These are phyloP conservation scores for Cylindrotheca fusiformis DNA, from an alignment of 108 stramenopile species.

Conservation along the genomic window DNA sequence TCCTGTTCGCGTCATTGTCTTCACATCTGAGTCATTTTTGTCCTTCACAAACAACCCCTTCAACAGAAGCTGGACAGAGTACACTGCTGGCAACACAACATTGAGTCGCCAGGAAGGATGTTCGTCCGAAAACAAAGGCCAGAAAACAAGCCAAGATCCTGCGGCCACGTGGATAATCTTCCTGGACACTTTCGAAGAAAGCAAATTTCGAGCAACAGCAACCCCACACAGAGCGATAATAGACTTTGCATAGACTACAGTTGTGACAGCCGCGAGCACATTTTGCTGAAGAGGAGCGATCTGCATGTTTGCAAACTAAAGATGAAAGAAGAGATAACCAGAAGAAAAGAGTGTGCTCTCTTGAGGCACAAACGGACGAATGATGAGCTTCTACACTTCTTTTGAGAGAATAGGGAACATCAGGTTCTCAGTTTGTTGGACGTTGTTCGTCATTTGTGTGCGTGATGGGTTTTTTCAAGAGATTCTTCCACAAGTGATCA, in stretches of 20 bases:
- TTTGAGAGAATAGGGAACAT: no score
- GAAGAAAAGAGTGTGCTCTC: no score
- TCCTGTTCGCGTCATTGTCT: constrained; percentile 49
- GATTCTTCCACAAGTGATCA: no score
- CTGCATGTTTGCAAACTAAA: no score
- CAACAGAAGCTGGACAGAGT: constrained; percentile 35
- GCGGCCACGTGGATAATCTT: constrained; percentile 60
- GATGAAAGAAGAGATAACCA: no score
- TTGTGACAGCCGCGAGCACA: neutral
- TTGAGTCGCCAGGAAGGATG: constrained; percentile 73
- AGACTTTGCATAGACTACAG: constrained; percentile 8
- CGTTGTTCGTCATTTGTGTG: no score
- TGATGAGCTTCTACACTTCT: no score
- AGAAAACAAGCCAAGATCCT: constrained; percentile 47
- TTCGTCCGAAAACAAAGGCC: constrained; percentile 48
- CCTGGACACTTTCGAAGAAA: constrained; percentile 20
- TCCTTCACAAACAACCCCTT: constrained; percentile 54
- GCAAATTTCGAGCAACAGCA: neutral
- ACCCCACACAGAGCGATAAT: constrained; percentile 14
- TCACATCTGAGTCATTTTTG: constrained; percentile 57
- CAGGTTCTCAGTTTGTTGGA: no score
- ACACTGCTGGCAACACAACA: constrained; percentile 52
- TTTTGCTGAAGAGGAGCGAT: constrained; percentile 2
- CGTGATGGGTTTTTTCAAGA: no score
- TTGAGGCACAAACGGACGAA: no score